These are phyloP conservation scores for Apiospora kogelbergensis DNA, from an alignment of 2,329 filamentous ascomycete species.

Conservation along the genomic window DNA sequence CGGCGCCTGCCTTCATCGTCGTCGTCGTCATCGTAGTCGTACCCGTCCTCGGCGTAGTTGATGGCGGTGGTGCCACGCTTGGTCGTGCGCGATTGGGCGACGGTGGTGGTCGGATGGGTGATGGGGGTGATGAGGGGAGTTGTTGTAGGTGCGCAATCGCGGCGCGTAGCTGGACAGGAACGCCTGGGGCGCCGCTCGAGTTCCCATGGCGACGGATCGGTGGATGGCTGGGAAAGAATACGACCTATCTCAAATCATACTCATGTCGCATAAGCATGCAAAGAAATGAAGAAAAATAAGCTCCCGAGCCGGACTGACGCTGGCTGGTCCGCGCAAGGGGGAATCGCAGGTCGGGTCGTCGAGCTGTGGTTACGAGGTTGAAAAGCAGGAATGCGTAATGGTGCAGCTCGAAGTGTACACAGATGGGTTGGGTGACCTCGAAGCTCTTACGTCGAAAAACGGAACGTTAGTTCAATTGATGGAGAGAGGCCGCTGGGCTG, in stretches of 20 bases:
- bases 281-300: neutral
- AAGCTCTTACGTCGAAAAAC: slow-evolving; percentile 4
- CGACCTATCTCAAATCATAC: neutral
- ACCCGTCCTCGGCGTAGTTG: slow-evolving; percentile 97
- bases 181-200: slow-evolving; percentile 66
- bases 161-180: slow-evolving; percentile 92
- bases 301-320: neutral
- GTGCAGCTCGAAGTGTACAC: neutral
- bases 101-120: slow-evolving; percentile 66
- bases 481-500: neutral
- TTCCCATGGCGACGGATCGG: slow-evolving; percentile 40
- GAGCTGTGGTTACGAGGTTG: neutral
- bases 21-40: slow-evolving; percentile 74
- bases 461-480: slow-evolving; percentile 6
- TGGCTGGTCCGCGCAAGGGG: neutral
- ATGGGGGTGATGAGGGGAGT: slow-evolving; percentile 85
- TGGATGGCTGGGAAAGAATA: neutral
- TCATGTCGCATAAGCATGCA: slow-evolving; percentile 2
- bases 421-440: neutral
- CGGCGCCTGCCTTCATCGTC: slow-evolving; percentile 75
- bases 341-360: neutral
- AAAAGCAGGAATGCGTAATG: neutral
- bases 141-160: slow-evolving; percentile 84
- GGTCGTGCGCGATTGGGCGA: slow-evolving; percentile 77
- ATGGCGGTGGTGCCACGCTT: slow-evolving; percentile 96